Conservation (phyloP, 495 filamentous ascomycete species). For the Daldinia concentrica region DNA sequence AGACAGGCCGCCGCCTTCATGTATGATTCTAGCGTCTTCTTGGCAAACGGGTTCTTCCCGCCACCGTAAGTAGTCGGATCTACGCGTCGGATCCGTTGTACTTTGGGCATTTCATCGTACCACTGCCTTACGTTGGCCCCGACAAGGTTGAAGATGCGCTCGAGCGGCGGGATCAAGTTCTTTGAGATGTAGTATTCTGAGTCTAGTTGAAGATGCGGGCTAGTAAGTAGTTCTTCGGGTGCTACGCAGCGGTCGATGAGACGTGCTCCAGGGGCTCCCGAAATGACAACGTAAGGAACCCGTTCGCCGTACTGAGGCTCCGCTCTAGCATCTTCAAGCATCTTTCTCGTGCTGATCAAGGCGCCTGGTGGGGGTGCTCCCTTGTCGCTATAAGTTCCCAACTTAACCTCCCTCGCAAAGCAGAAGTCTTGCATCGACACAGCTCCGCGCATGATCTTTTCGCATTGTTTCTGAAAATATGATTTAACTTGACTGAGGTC, state of each 20-base stretch:
- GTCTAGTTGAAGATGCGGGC: conserved; percentile 83
- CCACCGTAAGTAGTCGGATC: conserved; percentile 48
- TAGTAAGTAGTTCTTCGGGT: conserved; percentile 81
- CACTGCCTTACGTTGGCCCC: conserved; percentile 90
- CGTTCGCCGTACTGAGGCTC: conserved; percentile 97
- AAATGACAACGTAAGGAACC: conserved; percentile 91
- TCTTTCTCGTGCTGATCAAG: conserved; percentile 81
- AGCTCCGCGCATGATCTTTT: conserved; percentile 88
- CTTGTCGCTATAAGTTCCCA: conserved; percentile 86
- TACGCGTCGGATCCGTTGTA: conserved; percentile 73
- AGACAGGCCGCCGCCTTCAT: conserved; percentile 82
- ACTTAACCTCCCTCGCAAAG: conserved; percentile 89
- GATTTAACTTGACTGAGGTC: conserved; percentile 90
- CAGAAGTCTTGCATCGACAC: conserved; percentile 96
- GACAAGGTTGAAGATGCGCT: conserved; percentile 96
- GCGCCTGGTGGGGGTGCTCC: conserved; percentile 85
- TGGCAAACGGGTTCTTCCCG: conserved; percentile 48
- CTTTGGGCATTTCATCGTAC: conserved; percentile 97
- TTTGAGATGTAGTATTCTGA: conserved; percentile 97
- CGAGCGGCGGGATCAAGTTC: conserved; percentile 93
- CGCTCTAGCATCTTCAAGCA: conserved; percentile 82
- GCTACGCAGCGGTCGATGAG: conserved; percentile 90
- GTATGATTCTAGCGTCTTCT: conserved; percentile 85
- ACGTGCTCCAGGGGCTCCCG: conserved; percentile 84
- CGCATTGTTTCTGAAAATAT: conserved; percentile 91